phyloP scores from a whole-genome alignment of 2,329 filamentous ascomycete species.

The Exophiala oligosperma region DNA sequence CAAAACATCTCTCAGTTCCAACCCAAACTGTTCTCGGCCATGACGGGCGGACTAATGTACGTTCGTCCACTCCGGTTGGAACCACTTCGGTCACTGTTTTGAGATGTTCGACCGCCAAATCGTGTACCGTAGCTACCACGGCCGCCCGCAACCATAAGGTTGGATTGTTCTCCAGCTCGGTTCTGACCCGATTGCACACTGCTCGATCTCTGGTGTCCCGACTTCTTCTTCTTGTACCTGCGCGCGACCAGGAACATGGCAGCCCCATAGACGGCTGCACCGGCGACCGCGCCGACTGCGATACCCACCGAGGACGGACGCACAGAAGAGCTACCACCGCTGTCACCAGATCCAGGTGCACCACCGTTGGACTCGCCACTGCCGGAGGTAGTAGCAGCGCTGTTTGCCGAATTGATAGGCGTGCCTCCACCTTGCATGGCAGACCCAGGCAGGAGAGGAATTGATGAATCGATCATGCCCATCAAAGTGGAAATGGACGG shows the following conservation, averaged over 20 bases:
- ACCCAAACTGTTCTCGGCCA: conserved; percentile 90
- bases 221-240: conserved; percentile 83
- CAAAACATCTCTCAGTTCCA: conserved; percentile 69
- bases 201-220: conserved; percentile 73
- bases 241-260: conserved; percentile 93
- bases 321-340: conserved; percentile 40
- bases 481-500: conserved; percentile 71
- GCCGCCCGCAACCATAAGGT: conserved; percentile 50
- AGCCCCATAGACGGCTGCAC: conserved; percentile 83
- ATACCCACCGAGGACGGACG: conserved; percentile 60
- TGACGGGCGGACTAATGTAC: conserved; percentile 84
- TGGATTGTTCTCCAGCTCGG: conserved; percentile 42
- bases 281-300: conserved; percentile 72
- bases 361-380: conserved; percentile 40
- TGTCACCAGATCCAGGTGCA: conserved; percentile 52
- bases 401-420: conserved; percentile 34
- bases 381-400: conserved; percentile 37
- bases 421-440: conserved; percentile 42
- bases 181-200: conserved; percentile 63
- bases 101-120: conserved; percentile 47
- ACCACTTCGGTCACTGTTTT: conserved; percentile 66
- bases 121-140: conserved; percentile 51
- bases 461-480: conserved; percentile 77
- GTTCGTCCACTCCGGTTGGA: conserved; percentile 57
- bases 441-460: conserved; percentile 63